These are phyloP conservation scores for Aspergillus olivimuriae DNA, from an alignment of 495 filamentous ascomycete genomes.

Conservation along the genomic window DNA sequence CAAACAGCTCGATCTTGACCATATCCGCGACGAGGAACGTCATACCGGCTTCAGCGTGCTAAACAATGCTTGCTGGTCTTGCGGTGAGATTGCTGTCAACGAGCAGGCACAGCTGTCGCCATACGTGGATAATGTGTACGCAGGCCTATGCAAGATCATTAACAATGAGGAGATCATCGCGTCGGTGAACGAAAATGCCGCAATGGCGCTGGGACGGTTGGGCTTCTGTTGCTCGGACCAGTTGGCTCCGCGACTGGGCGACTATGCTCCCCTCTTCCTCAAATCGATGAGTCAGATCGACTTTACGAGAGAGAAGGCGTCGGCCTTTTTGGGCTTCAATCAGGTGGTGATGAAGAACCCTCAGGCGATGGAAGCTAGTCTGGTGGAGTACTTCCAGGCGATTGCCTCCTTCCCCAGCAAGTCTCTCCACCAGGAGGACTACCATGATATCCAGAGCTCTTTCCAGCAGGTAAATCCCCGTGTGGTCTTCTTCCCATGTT, in stretches of 20 bases:
- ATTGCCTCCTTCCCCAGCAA: constrained; percentile 69
- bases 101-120: constrained; percentile 74
- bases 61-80: constrained; percentile 98
- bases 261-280: constrained; percentile 76
- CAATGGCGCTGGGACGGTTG: constrained; percentile 84
- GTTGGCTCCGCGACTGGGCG: constrained; percentile 73
- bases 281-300: constrained; percentile 76
- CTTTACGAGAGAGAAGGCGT: constrained; percentile 89
- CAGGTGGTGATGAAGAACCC: constrained; percentile 81
- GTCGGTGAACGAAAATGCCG: constrained; percentile 90
- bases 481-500: no score
- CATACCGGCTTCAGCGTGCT: constrained; percentile 79
- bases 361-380: constrained; percentile 79
- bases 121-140: constrained; percentile 69
- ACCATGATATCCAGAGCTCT: constrained; percentile 44
- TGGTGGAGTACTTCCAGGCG: constrained; percentile 77
- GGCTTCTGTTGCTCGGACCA: constrained; percentile 74
- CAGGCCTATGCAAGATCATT: constrained; percentile 69
- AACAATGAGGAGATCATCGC: constrained; percentile 77
- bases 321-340: constrained; percentile 86
- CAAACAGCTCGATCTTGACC: constrained; percentile 76
- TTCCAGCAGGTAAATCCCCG: constrained; percentile 51
- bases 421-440: constrained; percentile 43
- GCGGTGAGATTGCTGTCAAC: constrained; percentile 86
- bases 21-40: constrained; percentile 65